Conservation (phyloP, 1,139 yeast genomes). For the Pichia sp. region DNA sequence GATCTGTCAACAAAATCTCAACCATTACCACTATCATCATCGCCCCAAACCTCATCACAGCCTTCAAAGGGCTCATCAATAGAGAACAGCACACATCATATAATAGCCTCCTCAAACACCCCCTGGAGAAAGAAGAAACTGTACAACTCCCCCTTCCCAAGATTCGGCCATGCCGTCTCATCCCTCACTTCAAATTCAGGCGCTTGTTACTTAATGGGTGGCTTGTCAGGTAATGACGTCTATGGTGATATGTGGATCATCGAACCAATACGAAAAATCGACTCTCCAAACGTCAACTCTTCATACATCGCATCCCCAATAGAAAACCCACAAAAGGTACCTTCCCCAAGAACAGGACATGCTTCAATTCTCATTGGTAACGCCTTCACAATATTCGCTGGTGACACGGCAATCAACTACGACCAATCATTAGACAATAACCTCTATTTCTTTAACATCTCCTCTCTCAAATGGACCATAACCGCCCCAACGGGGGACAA, state of each 20-base stretch:
- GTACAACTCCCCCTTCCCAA: constrained; percentile 83
- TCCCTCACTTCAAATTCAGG: constrained; percentile 74
- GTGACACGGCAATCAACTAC: constrained; percentile 87
- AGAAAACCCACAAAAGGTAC: constrained; percentile 68
- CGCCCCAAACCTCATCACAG: too few relatives aligned
- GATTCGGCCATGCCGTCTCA: constrained; percentile 91
- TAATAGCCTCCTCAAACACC: too few relatives aligned
- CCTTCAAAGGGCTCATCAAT: too few relatives aligned
- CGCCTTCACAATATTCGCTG: constrained; percentile 94
- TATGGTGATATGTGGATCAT: constrained; percentile 94
- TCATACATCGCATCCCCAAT: constrained; percentile 60
- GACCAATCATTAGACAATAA: constrained; percentile 80
- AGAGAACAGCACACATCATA: too few relatives aligned
- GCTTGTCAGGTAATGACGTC: constrained; percentile 87
- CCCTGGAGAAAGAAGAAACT: constrained; percentile 83
- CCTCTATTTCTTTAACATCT: constrained; percentile 84
- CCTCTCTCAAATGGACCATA: constrained; percentile 87
- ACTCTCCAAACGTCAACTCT: constrained; percentile 13
- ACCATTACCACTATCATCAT: too few relatives aligned
- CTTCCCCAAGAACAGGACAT: constrained; percentile 97
- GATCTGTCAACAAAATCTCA: too few relatives aligned
- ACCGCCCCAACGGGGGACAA: constrained; percentile 80
- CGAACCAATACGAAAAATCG: constrained; percentile 41
- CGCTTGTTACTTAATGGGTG: constrained; percentile 91
- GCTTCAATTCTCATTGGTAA: constrained; percentile 91